A percentile compares a stretch with the other conserved stretches of the same genome.
phyloP scores from a whole-genome alignment of 495 filamentous ascomycete genomes.

The Podospora comata region DNA sequence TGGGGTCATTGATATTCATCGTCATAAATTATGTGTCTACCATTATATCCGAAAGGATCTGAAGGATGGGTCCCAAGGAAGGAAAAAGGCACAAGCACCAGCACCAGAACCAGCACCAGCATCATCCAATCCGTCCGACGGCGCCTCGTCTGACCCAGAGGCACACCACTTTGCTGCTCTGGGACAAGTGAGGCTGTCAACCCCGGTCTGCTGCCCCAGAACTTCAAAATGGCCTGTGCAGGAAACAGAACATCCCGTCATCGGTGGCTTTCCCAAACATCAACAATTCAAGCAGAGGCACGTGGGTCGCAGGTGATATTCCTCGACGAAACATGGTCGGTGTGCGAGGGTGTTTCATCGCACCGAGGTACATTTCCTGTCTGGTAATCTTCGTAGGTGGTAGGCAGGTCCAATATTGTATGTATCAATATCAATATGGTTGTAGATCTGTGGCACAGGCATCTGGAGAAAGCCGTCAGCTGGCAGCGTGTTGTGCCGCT shows the following conservation, averaged over 20 bases:
- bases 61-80: background rate
- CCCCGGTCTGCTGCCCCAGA: background rate
- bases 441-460: background rate
- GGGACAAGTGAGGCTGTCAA: background rate
- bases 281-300: background rate
- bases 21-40: background rate
- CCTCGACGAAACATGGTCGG: background rate
- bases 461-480: background rate
- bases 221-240: background rate
- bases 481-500: background rate
- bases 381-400: background rate
- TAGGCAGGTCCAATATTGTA: background rate
- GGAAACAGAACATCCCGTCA: background rate
- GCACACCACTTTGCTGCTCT: background rate
- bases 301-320: background rate
- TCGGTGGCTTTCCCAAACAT: background rate
- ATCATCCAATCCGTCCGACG: background rate
- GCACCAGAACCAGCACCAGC: no score
- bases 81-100: background rate
- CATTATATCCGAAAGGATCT: background rate
- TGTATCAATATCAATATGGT: background rate
- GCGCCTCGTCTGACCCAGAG: background rate
- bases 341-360: background rate
- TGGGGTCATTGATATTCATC: background rate
- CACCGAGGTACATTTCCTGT: background rate